A percentile compares a stretch with the other conserved stretches of the same genome.
These are phyloP conservation scores for Thielaviopsis populi DNA, from an alignment of 2,329 filamentous ascomycete genomes.

Conservation along the genomic window DNA sequence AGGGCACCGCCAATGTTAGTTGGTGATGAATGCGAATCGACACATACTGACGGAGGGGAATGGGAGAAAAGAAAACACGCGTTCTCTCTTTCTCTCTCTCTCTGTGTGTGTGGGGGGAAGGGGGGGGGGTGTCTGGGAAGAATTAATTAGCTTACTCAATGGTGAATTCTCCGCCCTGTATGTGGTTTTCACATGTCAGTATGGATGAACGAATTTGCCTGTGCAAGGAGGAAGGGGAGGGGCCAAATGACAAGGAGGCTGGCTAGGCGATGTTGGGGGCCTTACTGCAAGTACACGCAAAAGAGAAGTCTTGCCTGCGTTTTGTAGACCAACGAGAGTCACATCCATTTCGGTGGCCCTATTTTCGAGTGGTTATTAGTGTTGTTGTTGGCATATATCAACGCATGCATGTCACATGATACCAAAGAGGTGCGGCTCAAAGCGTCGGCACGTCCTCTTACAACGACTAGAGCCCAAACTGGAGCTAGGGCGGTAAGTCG, in stretches of 20 bases:
- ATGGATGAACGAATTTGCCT: background rate
- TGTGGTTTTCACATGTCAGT: background rate
- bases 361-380: slow-evolving; percentile 14
- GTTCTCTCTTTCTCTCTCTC: too few relatives aligned
- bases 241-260: background rate
- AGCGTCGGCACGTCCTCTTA: background rate
- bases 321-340: slow-evolving; percentile 96
- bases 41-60: slow-evolving; percentile 18
- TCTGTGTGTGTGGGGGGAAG: background rate
- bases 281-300: slow-evolving; percentile 89
- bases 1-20: slow-evolving; percentile 4
- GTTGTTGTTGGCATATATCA: background rate
- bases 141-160: slow-evolving; percentile 62
- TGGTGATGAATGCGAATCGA: background rate
- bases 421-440: background rate
- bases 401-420: background rate
- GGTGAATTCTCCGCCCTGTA: slow-evolving; percentile 90
- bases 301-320: slow-evolving; percentile 93
- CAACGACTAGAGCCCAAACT: background rate
- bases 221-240: background rate
- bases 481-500: background rate
- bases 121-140: background rate
- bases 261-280: slow-evolving; percentile 18
- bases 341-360: slow-evolving; percentile 99
- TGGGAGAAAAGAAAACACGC: background rate